Evolutionary conservation across 495 filamentous ascomycete genomes (phyloP).

Genomic region (Penicillium flavigenum): DNA sequence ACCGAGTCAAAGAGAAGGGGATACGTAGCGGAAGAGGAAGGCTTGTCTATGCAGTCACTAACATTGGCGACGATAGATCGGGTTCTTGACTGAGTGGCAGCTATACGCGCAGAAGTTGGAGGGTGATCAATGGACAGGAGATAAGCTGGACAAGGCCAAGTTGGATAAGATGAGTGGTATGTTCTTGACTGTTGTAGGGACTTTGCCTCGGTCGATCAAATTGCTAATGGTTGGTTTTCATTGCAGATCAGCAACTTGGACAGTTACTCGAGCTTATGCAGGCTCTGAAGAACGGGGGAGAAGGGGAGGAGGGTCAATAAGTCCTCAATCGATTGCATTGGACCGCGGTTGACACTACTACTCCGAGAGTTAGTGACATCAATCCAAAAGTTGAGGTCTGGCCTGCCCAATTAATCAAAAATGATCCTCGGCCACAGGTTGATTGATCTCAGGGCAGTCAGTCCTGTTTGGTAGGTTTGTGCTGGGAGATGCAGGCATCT

Average conservation of each 20-base stretch:
- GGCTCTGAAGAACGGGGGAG: slow-evolving; percentile 56
- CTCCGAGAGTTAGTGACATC: background rate
- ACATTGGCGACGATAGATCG: slow-evolving; percentile 60
- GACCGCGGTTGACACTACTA: background rate
- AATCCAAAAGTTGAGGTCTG: background rate
- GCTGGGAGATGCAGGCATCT: slow-evolving; percentile 25
- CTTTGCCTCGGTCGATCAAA: background rate
- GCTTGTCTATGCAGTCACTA: slow-evolving; percentile 11
- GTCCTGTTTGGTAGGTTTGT: background rate
- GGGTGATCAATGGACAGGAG: slow-evolving; percentile 76
- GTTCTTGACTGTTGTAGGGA: slow-evolving; percentile 30
- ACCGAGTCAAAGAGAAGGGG: background rate
- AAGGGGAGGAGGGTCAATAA: slow-evolving; percentile 22
- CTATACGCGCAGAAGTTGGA: slow-evolving; percentile 88
- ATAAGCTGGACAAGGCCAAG: slow-evolving; percentile 72
- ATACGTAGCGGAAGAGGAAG: background rate
- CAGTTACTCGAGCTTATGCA: slow-evolving; percentile 95
- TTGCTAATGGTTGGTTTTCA: slow-evolving; percentile 13
- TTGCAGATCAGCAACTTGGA: slow-evolving; percentile 81
- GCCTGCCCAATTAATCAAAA: background rate
- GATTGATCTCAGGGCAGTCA: background rate
- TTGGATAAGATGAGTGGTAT: slow-evolving; percentile 93
- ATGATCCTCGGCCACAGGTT: background rate
- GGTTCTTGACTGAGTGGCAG: slow-evolving; percentile 96
- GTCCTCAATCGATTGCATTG: background rate